Conservation (phyloP, 106 monocot species). For the Dendrobium huoshanense region DNA sequence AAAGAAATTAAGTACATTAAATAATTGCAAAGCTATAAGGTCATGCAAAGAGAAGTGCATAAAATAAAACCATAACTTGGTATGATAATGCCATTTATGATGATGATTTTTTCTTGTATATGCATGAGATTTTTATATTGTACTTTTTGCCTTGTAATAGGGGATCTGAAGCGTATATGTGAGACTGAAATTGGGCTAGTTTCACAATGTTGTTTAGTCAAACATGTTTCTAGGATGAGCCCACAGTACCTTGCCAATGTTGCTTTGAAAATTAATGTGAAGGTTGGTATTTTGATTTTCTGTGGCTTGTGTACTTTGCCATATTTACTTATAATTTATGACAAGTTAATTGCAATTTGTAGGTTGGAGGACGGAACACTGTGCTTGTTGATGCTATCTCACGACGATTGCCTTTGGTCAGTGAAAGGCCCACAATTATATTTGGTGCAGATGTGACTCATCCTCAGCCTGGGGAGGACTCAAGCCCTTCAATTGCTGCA, state of each 20-base stretch:
- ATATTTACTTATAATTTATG: not conserved
- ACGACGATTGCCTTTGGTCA: conserved; percentile 34
- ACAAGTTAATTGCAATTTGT: not conserved
- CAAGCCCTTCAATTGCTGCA: conserved; percentile 55
- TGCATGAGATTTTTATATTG: not conserved
- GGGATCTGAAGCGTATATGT: conserved; percentile 70
- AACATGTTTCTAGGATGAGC: conserved; percentile 43
- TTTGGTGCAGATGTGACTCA: conserved; percentile 83
- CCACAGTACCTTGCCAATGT: conserved; percentile 72
- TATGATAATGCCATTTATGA: not conserved
- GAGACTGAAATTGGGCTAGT: conserved; percentile 75
- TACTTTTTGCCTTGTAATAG: conserved; percentile 14
- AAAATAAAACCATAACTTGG: not conserved
- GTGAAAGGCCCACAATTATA: conserved; percentile 48
- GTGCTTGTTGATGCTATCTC: conserved; percentile 40
- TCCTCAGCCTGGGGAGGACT: conserved; percentile 57
- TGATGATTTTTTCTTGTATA: not conserved
- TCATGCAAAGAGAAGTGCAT: not conserved
- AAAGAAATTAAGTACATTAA: not conserved
- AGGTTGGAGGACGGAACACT: conserved; percentile 67
- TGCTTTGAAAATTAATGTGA: conserved; percentile 75
- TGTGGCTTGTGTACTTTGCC: not conserved
- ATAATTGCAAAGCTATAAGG: not conserved
- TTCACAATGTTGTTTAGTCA: conserved; percentile 69
- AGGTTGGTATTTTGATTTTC: conserved; percentile 20